Evolutionary conservation across 805 yeast species (phyloP), one percentile per base, ranked within the genome.

Genomic region (Middelhovenomyces tepae): DNA sequence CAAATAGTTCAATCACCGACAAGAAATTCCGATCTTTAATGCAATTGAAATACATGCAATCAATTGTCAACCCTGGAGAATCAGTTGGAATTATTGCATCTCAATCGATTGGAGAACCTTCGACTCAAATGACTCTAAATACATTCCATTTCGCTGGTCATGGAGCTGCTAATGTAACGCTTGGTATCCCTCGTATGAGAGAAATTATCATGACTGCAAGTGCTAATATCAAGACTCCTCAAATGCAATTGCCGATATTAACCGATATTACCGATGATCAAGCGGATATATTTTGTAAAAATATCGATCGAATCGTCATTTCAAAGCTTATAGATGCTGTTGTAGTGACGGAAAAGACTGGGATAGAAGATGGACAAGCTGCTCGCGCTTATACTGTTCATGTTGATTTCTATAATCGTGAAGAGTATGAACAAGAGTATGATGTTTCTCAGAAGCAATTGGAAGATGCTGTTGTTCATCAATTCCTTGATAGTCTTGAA

Each of bases 171-270:
- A 91, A 91, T 62, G 99, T 91, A 44, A 91, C 99, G 0, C 71
- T 91, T 51, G 99, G 99, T 81, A 91, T 91, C 56, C 99, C 99
- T 26, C 95, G 99, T 75, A 78, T 91, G 84, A 81, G 99, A 75
- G 99, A 91, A 72, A 91, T 91, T 60, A 86, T 91, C 57, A 91
- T 91, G 99, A 93, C 99, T 8, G 99, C 99, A 14, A 84, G 95
- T 39, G 76, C 95, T 15, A 64, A 81, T 30, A 91, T 91, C 53
- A 84, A 85, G 66, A 91, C 99, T n/a, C 99, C 99, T 28, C 97
- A 91, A 64, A 91, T 91, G 98, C 75, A 91, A 3, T 65, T 91
- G 48, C 98, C 98, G 17, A 69, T 91, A 29, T 64, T 74, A 51
- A 62, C 68, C 22, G 93, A 82, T 50, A 91, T 93, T 34, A 67